Conservation (phyloP, 176 grass and related monocot genomes). For the Ensete glaucum region DNA sequence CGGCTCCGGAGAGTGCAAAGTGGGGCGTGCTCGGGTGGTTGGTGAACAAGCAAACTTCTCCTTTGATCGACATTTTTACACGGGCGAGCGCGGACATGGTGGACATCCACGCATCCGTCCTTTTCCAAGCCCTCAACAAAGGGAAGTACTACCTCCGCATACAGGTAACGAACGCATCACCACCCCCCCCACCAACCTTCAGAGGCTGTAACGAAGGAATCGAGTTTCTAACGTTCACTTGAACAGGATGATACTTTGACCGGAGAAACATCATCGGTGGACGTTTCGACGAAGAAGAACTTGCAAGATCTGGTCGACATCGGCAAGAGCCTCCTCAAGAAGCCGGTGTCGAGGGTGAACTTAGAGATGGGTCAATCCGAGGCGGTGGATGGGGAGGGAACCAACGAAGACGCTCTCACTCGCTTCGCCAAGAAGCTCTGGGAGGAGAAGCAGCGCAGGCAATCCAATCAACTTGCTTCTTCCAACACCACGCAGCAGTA, state of each 20-base stretch:
- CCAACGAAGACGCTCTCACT: slow-evolving; percentile 32
- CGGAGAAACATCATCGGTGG: slow-evolving; percentile 36
- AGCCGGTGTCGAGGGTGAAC: slow-evolving; percentile 45
- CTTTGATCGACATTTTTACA: slow-evolving; percentile 57
- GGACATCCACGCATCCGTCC: slow-evolving; percentile 46
- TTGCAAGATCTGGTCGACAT: slow-evolving; percentile 40
- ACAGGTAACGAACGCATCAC: slow-evolving; percentile 27
- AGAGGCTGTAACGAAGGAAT: too few relatives aligned
- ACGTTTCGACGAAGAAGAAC: slow-evolving; percentile 54
- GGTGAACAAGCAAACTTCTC: slow-evolving; percentile 30
- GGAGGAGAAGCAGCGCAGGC: slow-evolving; percentile 30
- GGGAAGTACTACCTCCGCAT: slow-evolving; percentile 45
- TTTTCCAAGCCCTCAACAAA: slow-evolving; percentile 31
- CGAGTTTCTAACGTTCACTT: not conserved
- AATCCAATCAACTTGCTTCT: not conserved
- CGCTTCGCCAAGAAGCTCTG: slow-evolving; percentile 49
- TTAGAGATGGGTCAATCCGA: slow-evolving; percentile 36
- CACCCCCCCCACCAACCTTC: too few relatives aligned
- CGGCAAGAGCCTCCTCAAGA: slow-evolving; percentile 31
- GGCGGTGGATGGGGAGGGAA: slow-evolving; percentile 13
- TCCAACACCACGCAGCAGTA: not conserved
- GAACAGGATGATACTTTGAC: slow-evolving; percentile 39
- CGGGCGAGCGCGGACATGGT: slow-evolving; percentile 61
- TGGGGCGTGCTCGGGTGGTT: slow-evolving; percentile 82
- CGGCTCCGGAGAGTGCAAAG: slow-evolving; percentile 29